Conservation (phyloP, 1,284 basidiomycete genomes). For the Malassezia dermatis region DNA sequence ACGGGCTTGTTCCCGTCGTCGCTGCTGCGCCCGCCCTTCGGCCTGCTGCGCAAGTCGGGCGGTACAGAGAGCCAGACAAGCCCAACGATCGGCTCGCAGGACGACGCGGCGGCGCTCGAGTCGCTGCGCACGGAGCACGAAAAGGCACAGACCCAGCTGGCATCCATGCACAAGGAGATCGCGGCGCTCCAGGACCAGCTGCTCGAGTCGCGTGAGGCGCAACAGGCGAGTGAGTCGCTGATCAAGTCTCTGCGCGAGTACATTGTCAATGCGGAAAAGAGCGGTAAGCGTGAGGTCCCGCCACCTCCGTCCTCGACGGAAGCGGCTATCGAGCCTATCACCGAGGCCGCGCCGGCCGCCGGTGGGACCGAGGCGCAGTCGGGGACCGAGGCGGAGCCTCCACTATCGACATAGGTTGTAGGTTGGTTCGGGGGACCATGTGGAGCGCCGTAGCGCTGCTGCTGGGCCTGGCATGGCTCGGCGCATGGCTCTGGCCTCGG, state of each 20-base stretch:
- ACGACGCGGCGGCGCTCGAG: not conserved
- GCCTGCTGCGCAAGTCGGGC: constrained; percentile 4
- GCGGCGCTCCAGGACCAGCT: constrained; percentile 22
- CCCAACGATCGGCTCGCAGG: not conserved
- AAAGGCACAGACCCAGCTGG: constrained; percentile 20
- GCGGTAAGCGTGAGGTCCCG: not conserved
- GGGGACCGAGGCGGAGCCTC: not conserved
- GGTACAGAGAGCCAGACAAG: not conserved
- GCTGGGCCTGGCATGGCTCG: not conserved
- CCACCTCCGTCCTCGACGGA: not conserved
- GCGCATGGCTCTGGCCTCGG: not conserved
- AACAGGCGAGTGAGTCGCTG: constrained; percentile 37
- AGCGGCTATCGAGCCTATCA: not conserved
- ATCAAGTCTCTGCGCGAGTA: constrained; percentile 34
- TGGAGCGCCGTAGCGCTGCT: constrained; percentile 1
- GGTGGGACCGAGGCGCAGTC: not conserved
- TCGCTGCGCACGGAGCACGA: constrained; percentile 5
- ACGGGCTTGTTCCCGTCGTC: constrained; percentile 4
- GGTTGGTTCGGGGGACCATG: not conserved
- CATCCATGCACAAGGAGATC: constrained; percentile 26
- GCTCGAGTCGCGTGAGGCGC: constrained; percentile 38
- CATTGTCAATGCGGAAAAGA: constrained; percentile 16
- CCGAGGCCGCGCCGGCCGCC: not conserved
- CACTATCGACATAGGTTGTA: not conserved
- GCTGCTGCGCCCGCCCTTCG: constrained; percentile 11